Percentiles rank a stretch among this genome's conserved stretches.
Conservation (phyloP, 768 basidiomycete species). For the Pholiota microspora region DNA sequence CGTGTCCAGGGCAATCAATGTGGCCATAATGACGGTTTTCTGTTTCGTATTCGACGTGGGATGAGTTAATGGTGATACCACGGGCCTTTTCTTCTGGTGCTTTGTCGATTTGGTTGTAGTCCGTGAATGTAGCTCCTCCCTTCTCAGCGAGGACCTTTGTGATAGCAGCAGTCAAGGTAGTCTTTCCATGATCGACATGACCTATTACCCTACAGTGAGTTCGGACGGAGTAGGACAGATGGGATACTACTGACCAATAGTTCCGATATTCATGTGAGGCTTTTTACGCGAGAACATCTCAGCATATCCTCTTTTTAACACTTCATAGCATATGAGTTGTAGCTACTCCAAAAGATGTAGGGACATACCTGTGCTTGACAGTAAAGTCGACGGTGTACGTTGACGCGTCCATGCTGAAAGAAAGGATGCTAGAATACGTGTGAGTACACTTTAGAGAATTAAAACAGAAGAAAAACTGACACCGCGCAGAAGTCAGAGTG, state of each 20-base stretch:
- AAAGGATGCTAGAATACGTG: constrained; percentile 27
- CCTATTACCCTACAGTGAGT: constrained; percentile 38
- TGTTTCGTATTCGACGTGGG: constrained; percentile 99
- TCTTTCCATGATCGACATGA: constrained; percentile 98
- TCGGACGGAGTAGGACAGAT: background rate
- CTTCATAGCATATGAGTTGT: constrained; percentile 26
- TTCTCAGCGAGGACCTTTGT: constrained; percentile 85
- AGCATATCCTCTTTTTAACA: constrained; percentile 68
- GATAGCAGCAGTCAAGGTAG: constrained; percentile 92
- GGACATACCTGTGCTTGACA: constrained; percentile 27
- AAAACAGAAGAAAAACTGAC: constrained; percentile 28
- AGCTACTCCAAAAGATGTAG: background rate
- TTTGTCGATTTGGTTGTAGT: constrained; percentile 98
- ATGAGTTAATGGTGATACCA: constrained; percentile 98
- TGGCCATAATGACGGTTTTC: constrained; percentile 89
- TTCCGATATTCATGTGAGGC: constrained; percentile 95
- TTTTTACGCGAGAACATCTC: constrained; percentile 75
- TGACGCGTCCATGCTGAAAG: constrained; percentile 34
- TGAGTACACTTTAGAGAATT: background rate
- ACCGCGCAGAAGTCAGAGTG: constrained; percentile 42
- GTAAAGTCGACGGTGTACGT: constrained; percentile 28
- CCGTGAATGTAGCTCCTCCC: constrained; percentile 85
- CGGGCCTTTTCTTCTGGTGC: constrained; percentile 99
- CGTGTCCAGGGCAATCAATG: constrained; percentile 96
- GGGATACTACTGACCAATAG: constrained; percentile 60